Evolutionary conservation across 2,329 filamentous ascomycete genomes (phyloP).

Genomic region (Xylogone sp.): DNA sequence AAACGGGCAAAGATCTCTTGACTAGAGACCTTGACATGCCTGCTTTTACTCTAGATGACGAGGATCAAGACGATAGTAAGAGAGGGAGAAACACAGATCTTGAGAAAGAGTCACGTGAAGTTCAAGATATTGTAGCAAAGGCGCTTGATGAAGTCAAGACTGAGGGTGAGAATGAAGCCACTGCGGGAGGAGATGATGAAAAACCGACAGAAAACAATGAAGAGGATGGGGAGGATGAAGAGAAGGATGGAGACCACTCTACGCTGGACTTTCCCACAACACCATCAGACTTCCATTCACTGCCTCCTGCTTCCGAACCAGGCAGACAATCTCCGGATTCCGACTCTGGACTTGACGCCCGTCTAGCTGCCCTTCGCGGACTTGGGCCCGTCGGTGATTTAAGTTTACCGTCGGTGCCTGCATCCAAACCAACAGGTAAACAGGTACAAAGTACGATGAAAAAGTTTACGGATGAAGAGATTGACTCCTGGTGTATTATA

Average conservation of each 20-base stretch:
- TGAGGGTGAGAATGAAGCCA: constrained; percentile 11
- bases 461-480: constrained; percentile 63
- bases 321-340: constrained; percentile 22
- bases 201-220: background rate
- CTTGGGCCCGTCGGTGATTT: constrained; percentile 14
- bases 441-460: constrained; percentile 10
- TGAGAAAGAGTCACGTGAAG: constrained; percentile 24
- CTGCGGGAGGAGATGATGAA: constrained; percentile 1
- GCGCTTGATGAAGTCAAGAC: constrained; percentile 26
- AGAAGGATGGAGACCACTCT: no score
- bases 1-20: constrained; percentile 7
- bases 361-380: constrained; percentile 23
- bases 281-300: constrained; percentile 17
- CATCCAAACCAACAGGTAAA: constrained; percentile 19
- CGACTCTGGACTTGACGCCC: constrained; percentile 22
- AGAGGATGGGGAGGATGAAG: constrained; percentile 1
- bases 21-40: constrained; percentile 26
- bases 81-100: constrained; percentile 23
- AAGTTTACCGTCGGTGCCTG: constrained; percentile 26
- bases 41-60: constrained; percentile 34
- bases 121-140: constrained; percentile 23
- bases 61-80: constrained; percentile 33
- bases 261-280: constrained; percentile 13
- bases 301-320: constrained; percentile 2
- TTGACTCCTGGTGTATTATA: constrained; percentile 76